Evolutionary conservation across 1,284 basidiomycete genomes (phyloP).

Genomic region (Ustilago curta): DNA sequence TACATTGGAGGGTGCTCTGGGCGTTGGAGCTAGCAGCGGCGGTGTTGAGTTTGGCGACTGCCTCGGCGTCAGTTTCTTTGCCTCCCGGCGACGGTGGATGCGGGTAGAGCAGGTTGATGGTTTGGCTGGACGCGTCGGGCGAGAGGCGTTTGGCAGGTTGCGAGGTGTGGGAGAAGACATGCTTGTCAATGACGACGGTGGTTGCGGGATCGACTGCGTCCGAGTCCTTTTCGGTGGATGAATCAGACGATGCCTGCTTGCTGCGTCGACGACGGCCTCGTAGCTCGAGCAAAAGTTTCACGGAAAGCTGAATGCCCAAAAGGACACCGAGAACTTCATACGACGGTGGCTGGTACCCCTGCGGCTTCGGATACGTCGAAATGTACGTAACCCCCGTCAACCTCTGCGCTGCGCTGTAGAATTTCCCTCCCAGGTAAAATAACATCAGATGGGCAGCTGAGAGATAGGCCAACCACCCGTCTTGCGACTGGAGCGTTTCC

Average conservation of each 20-base stretch:
- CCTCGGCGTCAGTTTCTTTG: not conserved
- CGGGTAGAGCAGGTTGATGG: conserved; percentile 34
- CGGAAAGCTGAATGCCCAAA: conserved; percentile 66
- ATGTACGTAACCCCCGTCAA: conserved; percentile 67
- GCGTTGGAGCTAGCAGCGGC: conserved; percentile 25
- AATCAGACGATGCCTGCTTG: not conserved
- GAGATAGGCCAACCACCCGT: conserved; percentile 63
- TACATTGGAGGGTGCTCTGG: conserved; percentile 62
- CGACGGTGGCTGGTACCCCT: conserved; percentile 61
- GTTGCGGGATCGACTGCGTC: conserved; percentile 14
- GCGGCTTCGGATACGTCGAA: conserved; percentile 37
- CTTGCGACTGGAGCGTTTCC: conserved; percentile 63
- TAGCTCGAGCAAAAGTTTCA: conserved; percentile 53
- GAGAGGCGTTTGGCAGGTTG: conserved; percentile 41
- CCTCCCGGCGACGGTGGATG: conserved; percentile 5
- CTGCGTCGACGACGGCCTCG: conserved; percentile 11
- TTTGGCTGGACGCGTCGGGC: not conserved
- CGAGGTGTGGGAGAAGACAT: conserved; percentile 30
- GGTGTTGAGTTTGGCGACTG: conserved; percentile 39
- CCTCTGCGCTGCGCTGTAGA: conserved; percentile 69
- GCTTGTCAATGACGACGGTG: conserved; percentile 34
- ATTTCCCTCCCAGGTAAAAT: conserved; percentile 70
- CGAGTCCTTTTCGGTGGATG: conserved; percentile 3
- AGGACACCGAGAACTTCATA: conserved; percentile 70
- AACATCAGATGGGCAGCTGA: conserved; percentile 69